Conservation (phyloP, 78 protist species). For the Protostelium mycophagum region DNA sequence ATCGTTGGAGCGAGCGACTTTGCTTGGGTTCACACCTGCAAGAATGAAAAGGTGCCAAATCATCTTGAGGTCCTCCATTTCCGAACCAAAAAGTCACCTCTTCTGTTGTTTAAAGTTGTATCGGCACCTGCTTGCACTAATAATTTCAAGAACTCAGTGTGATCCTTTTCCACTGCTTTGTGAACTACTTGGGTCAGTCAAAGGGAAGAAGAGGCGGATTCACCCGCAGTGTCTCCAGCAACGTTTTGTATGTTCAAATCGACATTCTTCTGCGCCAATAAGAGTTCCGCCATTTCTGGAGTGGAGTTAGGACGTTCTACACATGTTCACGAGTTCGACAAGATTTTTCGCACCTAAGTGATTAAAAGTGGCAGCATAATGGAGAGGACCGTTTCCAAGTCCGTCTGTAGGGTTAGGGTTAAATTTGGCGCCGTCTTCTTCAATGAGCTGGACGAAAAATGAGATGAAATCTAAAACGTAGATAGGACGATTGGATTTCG, state of each 20-base stretch:
- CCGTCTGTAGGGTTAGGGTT: background rate
- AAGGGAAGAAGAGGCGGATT: background rate
- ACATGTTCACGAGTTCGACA: too few species aligned
- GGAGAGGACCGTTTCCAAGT: background rate
- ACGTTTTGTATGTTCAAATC: background rate
- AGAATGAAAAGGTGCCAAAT: too few species aligned
- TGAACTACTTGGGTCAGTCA: background rate
- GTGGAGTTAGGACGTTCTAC: too few species aligned
- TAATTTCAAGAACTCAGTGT: background rate
- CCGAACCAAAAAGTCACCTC: background rate
- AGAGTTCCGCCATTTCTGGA: background rate
- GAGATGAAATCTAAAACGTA: background rate
- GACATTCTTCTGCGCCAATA: background rate
- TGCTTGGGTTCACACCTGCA: background rate
- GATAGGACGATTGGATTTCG: background rate
- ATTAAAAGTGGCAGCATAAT: background rate
- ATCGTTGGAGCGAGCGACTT: background rate
- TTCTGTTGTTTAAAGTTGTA: background rate
- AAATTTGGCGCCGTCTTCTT: background rate
- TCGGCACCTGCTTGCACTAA: background rate
- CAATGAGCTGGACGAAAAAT: background rate
- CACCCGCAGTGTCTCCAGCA: background rate
- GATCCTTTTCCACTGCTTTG: background rate
- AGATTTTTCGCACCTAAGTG: background rate
- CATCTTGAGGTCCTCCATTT: too few species aligned